Conservation (phyloP, 176 grass and related monocot genomes). For the Aegilops speltoides region DNA sequence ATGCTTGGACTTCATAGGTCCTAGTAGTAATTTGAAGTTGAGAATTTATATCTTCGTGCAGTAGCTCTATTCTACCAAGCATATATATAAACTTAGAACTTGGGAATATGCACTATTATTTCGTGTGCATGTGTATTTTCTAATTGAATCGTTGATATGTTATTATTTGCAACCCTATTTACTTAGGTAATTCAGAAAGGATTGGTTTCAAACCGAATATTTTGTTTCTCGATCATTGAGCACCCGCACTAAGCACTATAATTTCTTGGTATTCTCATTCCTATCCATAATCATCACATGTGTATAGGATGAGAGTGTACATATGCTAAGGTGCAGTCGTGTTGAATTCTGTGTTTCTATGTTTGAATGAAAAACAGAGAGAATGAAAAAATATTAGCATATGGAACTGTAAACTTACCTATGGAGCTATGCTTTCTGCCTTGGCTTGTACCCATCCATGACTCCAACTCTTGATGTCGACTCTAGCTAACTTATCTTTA, state of each 20-base stretch:
- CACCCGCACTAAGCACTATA: too few species aligned
- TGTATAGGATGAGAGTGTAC: background rate
- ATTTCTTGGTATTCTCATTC: background rate
- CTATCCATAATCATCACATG: background rate
- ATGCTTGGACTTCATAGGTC: background rate
- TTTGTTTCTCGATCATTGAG: background rate
- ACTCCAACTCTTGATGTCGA: background rate
- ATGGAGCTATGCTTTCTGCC: background rate
- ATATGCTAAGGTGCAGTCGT: background rate
- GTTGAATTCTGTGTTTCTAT: too few species aligned
- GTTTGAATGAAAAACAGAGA: background rate
- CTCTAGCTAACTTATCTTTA: background rate
- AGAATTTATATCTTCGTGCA: background rate
- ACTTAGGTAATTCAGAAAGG: background rate
- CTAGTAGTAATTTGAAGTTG: background rate
- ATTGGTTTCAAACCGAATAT: too few species aligned
- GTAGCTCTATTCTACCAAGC: background rate
- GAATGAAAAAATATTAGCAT: background rate
- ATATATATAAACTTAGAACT: background rate
- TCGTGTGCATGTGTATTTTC: background rate
- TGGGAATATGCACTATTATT: background rate
- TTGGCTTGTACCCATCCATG: background rate
- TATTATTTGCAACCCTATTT: background rate
- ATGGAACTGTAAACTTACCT: background rate
- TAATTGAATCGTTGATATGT: background rate